Evolutionary conservation across 2,329 filamentous ascomycete species (phyloP), one percentile per base, ranked within the genome.

Genomic region (Penicillium verrucosum): DNA sequence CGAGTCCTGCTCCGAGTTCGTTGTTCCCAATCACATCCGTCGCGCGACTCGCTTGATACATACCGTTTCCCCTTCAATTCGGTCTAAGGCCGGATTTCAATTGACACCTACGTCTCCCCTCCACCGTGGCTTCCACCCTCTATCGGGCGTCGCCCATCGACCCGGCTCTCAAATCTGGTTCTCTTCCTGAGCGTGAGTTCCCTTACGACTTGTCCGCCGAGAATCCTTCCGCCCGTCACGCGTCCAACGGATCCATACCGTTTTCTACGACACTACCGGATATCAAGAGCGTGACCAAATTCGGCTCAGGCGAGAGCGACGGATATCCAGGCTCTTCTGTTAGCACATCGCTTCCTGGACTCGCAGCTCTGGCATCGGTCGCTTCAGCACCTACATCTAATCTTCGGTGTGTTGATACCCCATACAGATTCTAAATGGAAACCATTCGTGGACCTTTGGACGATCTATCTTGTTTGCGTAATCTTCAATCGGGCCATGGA

Each of bases 91-190:
- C 68, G 67, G 61, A 71, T 73, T 71, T 73, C 60, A 64, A 70
- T 63, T 41, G 46, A 60, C 52, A 65, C 67, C 70, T 67, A 67
- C 67, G 60, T 68, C 83, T 80, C 80, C 79, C 82, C 77, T 85
- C 81, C 74, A 81, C 82, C 69, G 80, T 85, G 74, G 82, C 81
- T 75, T 79, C 80, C 68, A 75, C 84, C 69, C 77, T 84, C 57
- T 84, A 82, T 69, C 77, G 81, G 80, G 81, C 83, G 63, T 79
- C 82, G 78, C 79, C 82, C 78, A 79, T 83, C 72, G 82, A 79
- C 67, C 75, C 76, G 64, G 69, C 72, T 59, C 69, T 77, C 41
- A 74, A 68, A 65, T 73, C 79, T 62, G 75, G 77, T 36, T 80
- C 81, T 62, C 77, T 81, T 16, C 68, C 69, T 55, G 62, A 67